Base-by-base conservation (phyloP, 164 flowering plant species). In the Piper betle region DNA sequence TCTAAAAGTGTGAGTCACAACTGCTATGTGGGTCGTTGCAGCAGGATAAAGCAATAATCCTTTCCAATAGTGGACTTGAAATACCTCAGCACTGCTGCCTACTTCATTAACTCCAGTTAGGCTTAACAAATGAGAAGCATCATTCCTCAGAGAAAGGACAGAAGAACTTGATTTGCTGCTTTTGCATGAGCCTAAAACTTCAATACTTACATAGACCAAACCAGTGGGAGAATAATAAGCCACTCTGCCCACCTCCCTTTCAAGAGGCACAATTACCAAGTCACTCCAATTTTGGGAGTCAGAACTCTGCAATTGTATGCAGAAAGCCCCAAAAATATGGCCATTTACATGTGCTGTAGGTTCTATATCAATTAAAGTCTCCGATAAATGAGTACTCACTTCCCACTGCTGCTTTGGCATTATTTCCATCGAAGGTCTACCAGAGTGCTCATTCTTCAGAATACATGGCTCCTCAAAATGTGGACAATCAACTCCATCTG, bases 31-130 rank as follows among this genome's bases (percentile, higher is more conserved):
- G 46, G 96, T 84, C 18, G 63, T 58, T 57, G 81, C 70, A 18
- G 79, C 80, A 25, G 94, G 96, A 54, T 81, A 79, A 59, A 91
- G 83, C 39, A 91, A 43, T 61, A 91, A 76, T 50, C 88, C 86
- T 62, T 82, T 80, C 56, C 73, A 58, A 65, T 80, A 79, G 66
- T 81, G 81, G 46, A 82, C 75, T 50, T 73, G 72, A 61, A 91
- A 77, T 66, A 64, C 33, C 53, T 75, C 63, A 9, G 42, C 37
- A 15, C 57, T 61, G 50, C 78, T 78, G 25, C 80, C 65, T 60
- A 81, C 76, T 75, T 80, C 79, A 68, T 55, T 76, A 59, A 88
- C 75, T 66, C 78, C 76, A 57, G 69, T 68, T 72, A 84, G 62
- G 16, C 68, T 80, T 65, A 88, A 64, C 43, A 79, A 37, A 66